Evolutionary conservation across 352 stramenopile genomes (phyloP).

Genomic region (Thalassiosira livingstoniorum): DNA sequence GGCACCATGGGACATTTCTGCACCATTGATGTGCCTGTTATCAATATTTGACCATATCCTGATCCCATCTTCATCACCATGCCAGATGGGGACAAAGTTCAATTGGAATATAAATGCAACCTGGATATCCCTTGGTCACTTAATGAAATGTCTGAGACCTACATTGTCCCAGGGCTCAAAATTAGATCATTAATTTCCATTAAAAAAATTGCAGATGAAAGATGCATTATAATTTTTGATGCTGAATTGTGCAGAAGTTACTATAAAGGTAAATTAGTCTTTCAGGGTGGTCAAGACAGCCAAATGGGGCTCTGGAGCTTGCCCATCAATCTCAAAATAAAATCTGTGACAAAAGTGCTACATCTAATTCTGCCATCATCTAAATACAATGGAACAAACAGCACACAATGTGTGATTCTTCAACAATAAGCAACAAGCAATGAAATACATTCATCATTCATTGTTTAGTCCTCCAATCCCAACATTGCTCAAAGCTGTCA

Average conservation of each 20-base stretch:
- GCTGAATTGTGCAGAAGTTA: no score
- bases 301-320: not conserved
- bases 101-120: constrained; percentile 33
- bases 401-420: not conserved
- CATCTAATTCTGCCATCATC: no score
- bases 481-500: constrained; percentile 26
- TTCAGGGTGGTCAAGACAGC: constrained; percentile 6
- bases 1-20: constrained; percentile 31
- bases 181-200: constrained; percentile 30
- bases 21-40: constrained; percentile 3
- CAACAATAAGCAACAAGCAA: not conserved
- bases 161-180: constrained; percentile 36
- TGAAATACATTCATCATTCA: constrained; percentile 35
- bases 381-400: not conserved
- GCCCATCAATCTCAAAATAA: not conserved
- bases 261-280: constrained; percentile 16
- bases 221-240: no score
- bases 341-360: no score
- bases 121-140: constrained; percentile 36
- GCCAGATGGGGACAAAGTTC: constrained; percentile 13
- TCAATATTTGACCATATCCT: not conserved
- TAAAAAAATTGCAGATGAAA: constrained; percentile 25
- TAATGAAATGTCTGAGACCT: constrained; percentile 2
- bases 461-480: constrained; percentile 32
- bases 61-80: constrained; percentile 26